Evolutionary conservation across 2,329 filamentous ascomycete genomes (phyloP).

Genomic region (Capronia epimyces): DNA sequence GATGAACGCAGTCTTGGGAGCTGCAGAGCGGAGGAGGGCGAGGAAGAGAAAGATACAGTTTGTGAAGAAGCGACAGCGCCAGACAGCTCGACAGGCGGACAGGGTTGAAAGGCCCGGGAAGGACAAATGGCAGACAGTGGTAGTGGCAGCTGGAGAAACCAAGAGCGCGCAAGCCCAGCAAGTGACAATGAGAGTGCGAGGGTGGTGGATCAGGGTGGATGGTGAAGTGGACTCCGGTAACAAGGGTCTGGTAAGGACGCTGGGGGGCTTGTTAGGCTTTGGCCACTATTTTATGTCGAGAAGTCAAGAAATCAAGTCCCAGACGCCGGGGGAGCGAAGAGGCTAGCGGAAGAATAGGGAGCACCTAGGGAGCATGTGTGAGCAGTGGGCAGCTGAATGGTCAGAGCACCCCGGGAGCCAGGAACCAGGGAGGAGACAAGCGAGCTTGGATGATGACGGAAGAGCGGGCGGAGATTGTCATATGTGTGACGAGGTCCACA

Average conservation of each 20-base stretch:
- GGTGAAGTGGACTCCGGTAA: not conserved
- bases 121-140: not conserved
- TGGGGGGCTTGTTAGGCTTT: not conserved
- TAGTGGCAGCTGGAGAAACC: not conserved
- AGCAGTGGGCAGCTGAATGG: no score
- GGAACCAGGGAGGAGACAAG: no score
- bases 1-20: conserved; percentile 3
- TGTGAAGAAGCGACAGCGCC: conserved; percentile 2
- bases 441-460: no score
- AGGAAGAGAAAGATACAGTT: conserved; percentile 3
- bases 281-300: not conserved
- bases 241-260: not conserved
- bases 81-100: conserved; percentile 3
- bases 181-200: not conserved
- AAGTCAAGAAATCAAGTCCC: conserved; percentile 1
- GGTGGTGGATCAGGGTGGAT: not conserved
- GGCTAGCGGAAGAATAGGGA: not conserved
- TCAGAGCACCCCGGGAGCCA: no score
- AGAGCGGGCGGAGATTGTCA: no score
- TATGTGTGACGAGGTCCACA: no score
- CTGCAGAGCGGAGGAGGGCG: conserved; percentile 4
- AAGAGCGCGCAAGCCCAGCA: not conserved
- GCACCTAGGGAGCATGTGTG: no score
- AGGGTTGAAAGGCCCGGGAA: not conserved
- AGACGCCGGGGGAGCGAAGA: not conserved